These are phyloP conservation scores for Aspergillus wentii DNA, from an alignment of 495 filamentous ascomycete species.

Conservation along the genomic window DNA sequence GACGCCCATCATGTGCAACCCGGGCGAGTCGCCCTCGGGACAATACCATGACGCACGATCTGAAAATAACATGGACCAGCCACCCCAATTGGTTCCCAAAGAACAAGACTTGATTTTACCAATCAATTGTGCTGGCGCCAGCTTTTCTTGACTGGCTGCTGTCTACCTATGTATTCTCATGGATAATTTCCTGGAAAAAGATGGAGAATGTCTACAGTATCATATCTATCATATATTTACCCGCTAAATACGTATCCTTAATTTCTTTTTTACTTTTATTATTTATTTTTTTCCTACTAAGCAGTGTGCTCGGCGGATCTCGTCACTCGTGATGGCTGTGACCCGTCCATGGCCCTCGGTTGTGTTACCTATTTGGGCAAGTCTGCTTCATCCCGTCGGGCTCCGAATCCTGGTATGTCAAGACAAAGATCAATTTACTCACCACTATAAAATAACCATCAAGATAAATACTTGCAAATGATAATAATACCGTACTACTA, in stretches of 20 bases:
- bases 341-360: too few relatives aligned
- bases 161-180: too few relatives aligned
- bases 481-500: too few relatives aligned
- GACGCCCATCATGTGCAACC: constrained; percentile 21
- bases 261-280: not conserved
- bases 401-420: constrained; percentile 5
- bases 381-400: constrained; percentile 15
- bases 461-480: too few relatives aligned
- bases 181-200: too few relatives aligned
- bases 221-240: too few relatives aligned
- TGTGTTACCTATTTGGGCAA: constrained; percentile 23
- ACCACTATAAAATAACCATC: too few relatives aligned
- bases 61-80: constrained; percentile 7
- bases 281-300: constrained; percentile 3
- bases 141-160: constrained; percentile 10
- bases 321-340: too few relatives aligned
- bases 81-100: constrained; percentile 10
- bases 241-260: too few relatives aligned
- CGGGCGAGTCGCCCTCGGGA: constrained; percentile 13
- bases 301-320: constrained; percentile 3
- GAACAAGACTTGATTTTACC: constrained; percentile 9
- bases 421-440: too few relatives aligned
- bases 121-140: constrained; percentile 8
- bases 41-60: constrained; percentile 8
- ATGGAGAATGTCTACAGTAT: too few relatives aligned